A percentile compares a stretch with the other conserved stretches of the same genome.
Evolutionary conservation across 176 grass and related monocot species (phyloP).

Genomic region (Oryza meridionalis): DNA sequence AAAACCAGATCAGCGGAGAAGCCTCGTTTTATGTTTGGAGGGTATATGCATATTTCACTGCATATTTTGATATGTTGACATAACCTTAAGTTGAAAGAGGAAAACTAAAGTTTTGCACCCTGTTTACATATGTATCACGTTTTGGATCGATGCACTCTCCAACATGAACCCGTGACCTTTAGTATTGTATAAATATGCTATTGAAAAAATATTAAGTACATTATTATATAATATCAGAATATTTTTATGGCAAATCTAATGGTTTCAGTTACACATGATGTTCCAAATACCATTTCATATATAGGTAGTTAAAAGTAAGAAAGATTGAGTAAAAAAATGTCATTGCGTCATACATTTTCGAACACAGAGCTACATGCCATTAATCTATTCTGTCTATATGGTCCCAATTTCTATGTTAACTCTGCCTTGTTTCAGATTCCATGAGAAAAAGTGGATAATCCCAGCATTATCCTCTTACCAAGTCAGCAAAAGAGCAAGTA

Average conservation of each 20-base stretch:
- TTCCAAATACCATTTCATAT: not conserved
- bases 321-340: not conserved
- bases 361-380: not conserved
- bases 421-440: not conserved
- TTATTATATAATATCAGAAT: not conserved
- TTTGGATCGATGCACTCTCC: not conserved
- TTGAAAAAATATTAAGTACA: not conserved
- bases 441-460: constrained; percentile 10
- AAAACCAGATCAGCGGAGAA: not conserved
- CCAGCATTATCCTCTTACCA: not conserved
- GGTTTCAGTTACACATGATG: not conserved
- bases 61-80: not conserved
- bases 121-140: not conserved
- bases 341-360: not conserved
- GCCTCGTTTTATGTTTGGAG: not conserved
- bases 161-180: not conserved
- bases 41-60: not conserved
- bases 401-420: not conserved
- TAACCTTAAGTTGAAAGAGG: constrained; percentile 12
- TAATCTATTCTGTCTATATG: not conserved
- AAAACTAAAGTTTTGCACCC: not conserved
- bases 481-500: not conserved
- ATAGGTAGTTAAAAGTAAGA: not conserved
- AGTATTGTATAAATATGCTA: not conserved
- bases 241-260: not conserved